Evolutionary conservation across 306 rosid genomes (phyloP).

Genomic region (Cicer arietinum): DNA sequence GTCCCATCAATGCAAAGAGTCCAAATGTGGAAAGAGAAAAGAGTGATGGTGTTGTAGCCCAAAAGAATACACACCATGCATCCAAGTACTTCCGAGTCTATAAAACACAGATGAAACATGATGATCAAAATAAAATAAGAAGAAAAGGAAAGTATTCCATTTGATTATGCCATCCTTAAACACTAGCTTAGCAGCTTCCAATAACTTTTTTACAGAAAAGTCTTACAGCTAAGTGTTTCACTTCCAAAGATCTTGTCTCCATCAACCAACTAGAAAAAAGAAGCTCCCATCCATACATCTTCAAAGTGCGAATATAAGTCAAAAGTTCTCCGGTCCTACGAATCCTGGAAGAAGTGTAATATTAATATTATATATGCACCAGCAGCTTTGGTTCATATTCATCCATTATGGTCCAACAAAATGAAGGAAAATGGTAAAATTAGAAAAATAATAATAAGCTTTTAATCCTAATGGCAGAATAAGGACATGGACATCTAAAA

Average conservation of each 20-base stretch:
- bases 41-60: slow-evolving; percentile 97
- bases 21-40: slow-evolving; percentile 95
- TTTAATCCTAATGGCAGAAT: slow-evolving; percentile 23
- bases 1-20: slow-evolving; percentile 81
- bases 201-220: not conserved
- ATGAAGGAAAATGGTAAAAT: slow-evolving; percentile 18
- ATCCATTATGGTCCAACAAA: not conserved
- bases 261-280: slow-evolving; percentile 91
- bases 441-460: slow-evolving; percentile 30
- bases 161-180: slow-evolving; percentile 34
- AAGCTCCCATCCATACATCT: slow-evolving; percentile 96
- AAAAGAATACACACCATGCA: slow-evolving; percentile 99
- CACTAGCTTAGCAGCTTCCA: slow-evolving; percentile 28
- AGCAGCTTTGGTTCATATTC: slow-evolving; percentile 38
- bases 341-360: slow-evolving; percentile 59
- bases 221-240: slow-evolving; percentile 83
- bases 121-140: slow-evolving; percentile 27
- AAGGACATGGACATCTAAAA: slow-evolving; percentile 8
- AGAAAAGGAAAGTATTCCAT: slow-evolving; percentile 29
- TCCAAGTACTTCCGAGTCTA: slow-evolving; percentile 96
- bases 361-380: slow-evolving; percentile 12
- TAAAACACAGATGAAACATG: slow-evolving; percentile 43
- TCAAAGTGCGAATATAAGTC: slow-evolving; percentile 84
- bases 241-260: slow-evolving; percentile 89
- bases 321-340: slow-evolving; percentile 90